These are phyloP conservation scores for Calonectria honghensis DNA, from an alignment of 2,329 filamentous ascomycete genomes.

Conservation along the genomic window DNA sequence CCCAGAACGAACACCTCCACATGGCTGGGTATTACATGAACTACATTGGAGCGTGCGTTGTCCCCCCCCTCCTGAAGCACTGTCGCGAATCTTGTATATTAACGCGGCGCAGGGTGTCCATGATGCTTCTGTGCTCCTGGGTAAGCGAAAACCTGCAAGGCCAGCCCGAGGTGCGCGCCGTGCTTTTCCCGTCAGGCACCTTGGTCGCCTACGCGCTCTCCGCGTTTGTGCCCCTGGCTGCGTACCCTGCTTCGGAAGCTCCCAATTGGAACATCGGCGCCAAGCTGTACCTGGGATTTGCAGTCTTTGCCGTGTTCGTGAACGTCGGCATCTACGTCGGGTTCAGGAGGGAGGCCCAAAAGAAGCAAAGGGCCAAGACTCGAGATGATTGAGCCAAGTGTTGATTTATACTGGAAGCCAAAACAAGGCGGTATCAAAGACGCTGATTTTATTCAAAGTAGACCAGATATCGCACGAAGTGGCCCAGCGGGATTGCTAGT, in stretches of 20 bases:
- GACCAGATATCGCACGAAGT: background rate
- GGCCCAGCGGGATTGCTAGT: background rate
- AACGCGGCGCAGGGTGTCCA: constrained; percentile 1
- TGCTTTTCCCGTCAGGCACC: constrained; percentile 21
- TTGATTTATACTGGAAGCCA: too few species aligned
- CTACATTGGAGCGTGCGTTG: constrained; percentile 37
- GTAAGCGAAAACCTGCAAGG: constrained; percentile 22
- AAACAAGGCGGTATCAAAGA: background rate
- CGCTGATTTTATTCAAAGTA: background rate
- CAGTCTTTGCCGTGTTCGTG: constrained; percentile 2
- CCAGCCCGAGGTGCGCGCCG: constrained; percentile 17
- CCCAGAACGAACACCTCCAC: constrained; percentile 31
- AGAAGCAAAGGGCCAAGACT: constrained; percentile 3
- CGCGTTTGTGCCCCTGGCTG: constrained; percentile 23
- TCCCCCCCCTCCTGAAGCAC: background rate
- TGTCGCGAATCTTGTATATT: background rate
- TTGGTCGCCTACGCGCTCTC: constrained; percentile 10
- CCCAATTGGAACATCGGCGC: constrained; percentile 20
- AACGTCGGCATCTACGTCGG: constrained; percentile 13
- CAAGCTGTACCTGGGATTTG: constrained; percentile 23
- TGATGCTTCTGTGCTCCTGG: constrained; percentile 29
- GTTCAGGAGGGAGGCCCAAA: constrained; percentile 15
- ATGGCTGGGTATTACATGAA: constrained; percentile 43
- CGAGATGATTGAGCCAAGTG: background rate
- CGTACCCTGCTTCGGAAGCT: constrained; percentile 19